Evolutionary conservation across 176 grass and related monocot genomes (phyloP), one percentile per base, ranked within the genome.

Genomic region (Triticum turgidum): DNA sequence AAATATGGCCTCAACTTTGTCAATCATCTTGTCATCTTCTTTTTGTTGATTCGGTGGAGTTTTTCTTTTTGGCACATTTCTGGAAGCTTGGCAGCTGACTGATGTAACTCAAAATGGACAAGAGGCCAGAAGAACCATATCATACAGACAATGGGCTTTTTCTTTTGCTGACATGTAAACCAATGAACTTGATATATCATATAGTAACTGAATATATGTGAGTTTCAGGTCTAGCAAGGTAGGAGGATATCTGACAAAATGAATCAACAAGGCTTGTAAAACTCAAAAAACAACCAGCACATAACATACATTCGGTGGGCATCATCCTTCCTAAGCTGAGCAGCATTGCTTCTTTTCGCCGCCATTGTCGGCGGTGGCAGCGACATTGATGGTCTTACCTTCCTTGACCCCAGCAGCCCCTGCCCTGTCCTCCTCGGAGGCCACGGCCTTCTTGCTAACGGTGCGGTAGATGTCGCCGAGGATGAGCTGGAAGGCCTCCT

Each of bases 401-500:
- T 97, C 95, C 73, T 88, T 94, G 74, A 94, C 69, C 13, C 82
- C 91, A 0, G 70, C 83, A 25, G 77, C 83, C 25, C 24, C 76
- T 9, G 65, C 84, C 39, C 70, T 80, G 6, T 83, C 32, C 0
- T 97, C 95, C 11, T 94, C 92, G 0, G 73, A 69, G 8, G 92
- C 91, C 76, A 93, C 86, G 0, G 86, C 75, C 69, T 97, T 97
- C 86, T 97, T 97, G 84, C 95, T 97, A 81, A 94, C 84, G 69
- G 90, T 83, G 38, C 76, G 82, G 77, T 97, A 92, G 83, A 97
- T 89, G 69, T 94, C 95, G 0, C 88, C 92, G 5, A 97, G 93
- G 54, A 97, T 92, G 32, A 97, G 73, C 84, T 97, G 95, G 89
- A 97, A 97, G 0, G 95, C 86, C 52, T 84, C 81, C 92, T 97